A percentile compares a stretch with the other conserved stretches of the same genome.
These are phyloP conservation scores for Fabrea salina DNA, from an alignment of 169 alveolate species.

Conservation along the genomic window DNA sequence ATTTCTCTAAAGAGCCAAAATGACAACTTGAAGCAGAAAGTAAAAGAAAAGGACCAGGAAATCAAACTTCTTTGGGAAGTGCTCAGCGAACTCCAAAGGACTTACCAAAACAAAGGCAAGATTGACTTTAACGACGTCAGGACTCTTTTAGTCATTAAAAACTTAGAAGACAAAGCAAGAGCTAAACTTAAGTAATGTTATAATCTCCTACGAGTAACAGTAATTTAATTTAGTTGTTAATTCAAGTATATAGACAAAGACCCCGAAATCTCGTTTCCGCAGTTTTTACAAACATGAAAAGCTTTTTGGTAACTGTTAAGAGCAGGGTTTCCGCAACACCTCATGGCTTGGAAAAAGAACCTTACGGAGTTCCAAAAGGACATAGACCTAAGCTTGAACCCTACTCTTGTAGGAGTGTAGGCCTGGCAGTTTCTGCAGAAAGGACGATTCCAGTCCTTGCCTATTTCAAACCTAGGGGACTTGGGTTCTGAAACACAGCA, in stretches of 20 bases:
- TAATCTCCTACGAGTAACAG: too few relatives aligned
- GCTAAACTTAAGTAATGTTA: background rate
- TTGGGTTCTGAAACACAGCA: too few relatives aligned
- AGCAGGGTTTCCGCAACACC: conserved; percentile 25
- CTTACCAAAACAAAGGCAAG: background rate
- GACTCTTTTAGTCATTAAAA: conserved; percentile 1
- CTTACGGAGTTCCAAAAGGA: background rate
- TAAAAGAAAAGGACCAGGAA: conserved; percentile 7
- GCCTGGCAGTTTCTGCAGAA: background rate
- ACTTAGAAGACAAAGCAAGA: background rate
- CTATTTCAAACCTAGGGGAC: too few relatives aligned
- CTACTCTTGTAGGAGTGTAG: background rate
- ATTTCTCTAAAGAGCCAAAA: background rate
- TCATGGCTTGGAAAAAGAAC: conserved; percentile 23
- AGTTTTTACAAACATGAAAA: conserved; percentile 6
- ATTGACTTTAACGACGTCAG: conserved; percentile 19
- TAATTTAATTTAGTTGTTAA: too few relatives aligned
- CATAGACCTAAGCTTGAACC: background rate
- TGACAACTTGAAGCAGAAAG: background rate
- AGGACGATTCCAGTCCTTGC: background rate
- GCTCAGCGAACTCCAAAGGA: background rate
- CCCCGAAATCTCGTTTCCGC: too few relatives aligned
- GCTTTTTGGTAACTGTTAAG: conserved; percentile 18
- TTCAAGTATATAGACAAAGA: too few relatives aligned
- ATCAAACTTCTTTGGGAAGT: conserved; percentile 4